These are phyloP conservation scores for Dovyalis caffra DNA, from an alignment of 345 rosid genomes.

Conservation along the genomic window DNA sequence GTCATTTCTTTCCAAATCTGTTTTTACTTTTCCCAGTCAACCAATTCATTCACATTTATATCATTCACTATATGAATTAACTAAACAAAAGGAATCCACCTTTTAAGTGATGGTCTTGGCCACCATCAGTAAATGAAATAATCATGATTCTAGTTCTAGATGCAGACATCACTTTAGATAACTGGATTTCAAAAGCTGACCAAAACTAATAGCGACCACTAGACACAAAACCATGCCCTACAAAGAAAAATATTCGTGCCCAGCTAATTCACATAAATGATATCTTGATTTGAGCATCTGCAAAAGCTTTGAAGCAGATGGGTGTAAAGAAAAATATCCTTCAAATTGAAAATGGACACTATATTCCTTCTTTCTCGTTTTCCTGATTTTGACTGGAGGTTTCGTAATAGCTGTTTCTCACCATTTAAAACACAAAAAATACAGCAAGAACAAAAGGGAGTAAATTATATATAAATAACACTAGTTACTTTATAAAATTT, in stretches of 20 bases:
- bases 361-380: not conserved
- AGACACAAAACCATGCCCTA: not conserved
- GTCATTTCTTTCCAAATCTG: not conserved
- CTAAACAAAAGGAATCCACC: not conserved
- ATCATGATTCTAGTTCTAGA: not conserved
- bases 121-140: not conserved
- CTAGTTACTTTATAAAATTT: too few species aligned
- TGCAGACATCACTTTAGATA: not conserved
- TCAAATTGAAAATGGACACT: not conserved
- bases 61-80: not conserved
- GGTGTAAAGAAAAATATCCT: not conserved
- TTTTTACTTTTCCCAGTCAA: not conserved
- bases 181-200: not conserved
- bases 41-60: slow-evolving; percentile 1
- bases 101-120: not conserved
- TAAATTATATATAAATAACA: too few species aligned
- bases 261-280: not conserved
- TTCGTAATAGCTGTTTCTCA: not conserved
- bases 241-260: slow-evolving; percentile 13
- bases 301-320: slow-evolving; percentile 20
- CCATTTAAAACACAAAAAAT: not conserved
- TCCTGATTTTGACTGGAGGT: not conserved
- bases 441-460: not conserved
- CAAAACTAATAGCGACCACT: not conserved
- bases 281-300: slow-evolving; percentile 11